phyloP scores from a whole-genome alignment of 805 yeast genomes.

The Lachancea cidri region DNA sequence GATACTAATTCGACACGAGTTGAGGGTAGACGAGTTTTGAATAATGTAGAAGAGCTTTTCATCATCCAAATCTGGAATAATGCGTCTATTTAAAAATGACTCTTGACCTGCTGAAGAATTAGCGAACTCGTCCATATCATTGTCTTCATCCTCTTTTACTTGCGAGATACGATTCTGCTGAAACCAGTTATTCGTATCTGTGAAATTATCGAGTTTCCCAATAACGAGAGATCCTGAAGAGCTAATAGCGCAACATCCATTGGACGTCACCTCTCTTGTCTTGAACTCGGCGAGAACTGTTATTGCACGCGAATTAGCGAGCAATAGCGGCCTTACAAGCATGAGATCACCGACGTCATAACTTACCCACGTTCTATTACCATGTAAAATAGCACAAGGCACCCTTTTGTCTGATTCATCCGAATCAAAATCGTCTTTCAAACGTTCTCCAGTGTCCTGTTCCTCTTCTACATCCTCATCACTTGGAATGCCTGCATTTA shows the following conservation, averaged over 20 bases:
- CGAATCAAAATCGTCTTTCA: slow-evolving; percentile 9
- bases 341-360: slow-evolving; percentile 19
- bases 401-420: slow-evolving; percentile 3
- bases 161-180: slow-evolving; percentile 2
- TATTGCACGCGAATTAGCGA: slow-evolving; percentile 14
- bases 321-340: slow-evolving; percentile 28
- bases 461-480: slow-evolving; percentile 15
- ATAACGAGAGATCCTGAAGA: slow-evolving; percentile 24
- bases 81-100: slow-evolving; percentile 9
- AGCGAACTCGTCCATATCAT: not conserved
- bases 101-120: slow-evolving; percentile 4
- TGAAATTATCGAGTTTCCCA: slow-evolving; percentile 24
- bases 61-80: slow-evolving; percentile 16
- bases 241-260: slow-evolving; percentile 28
- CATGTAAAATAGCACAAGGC: slow-evolving; percentile 29
- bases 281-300: slow-evolving; percentile 15
- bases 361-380: slow-evolving; percentile 33
- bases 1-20: slow-evolving; percentile 7
- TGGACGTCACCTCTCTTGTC: slow-evolving; percentile 19
- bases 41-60: slow-evolving; percentile 35
- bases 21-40: slow-evolving; percentile 41
- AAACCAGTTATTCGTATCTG: slow-evolving; percentile 22
- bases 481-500: slow-evolving; percentile 17
- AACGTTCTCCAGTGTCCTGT: slow-evolving; percentile 13
- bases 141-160: slow-evolving; percentile 4